phyloP scores from a whole-genome alignment of 257 asterid genomes.

The Plantago elongata region DNA sequence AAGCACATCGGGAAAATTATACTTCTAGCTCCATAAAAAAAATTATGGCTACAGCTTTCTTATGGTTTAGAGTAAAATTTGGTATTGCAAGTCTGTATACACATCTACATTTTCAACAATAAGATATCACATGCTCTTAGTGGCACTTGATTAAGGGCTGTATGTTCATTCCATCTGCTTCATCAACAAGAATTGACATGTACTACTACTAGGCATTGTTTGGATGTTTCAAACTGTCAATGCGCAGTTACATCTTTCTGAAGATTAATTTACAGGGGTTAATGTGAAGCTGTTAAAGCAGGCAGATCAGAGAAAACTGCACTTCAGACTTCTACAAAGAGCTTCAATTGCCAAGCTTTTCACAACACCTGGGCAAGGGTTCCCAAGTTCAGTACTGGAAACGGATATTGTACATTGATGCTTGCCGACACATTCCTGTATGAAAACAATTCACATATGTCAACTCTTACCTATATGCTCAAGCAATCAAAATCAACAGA shows the following conservation, averaged over 20 bases:
- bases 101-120: neutral
- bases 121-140: neutral
- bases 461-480: neutral
- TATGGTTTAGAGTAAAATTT: neutral
- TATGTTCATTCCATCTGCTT: no score
- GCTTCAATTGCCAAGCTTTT: conserved; percentile 65
- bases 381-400: conserved; percentile 38
- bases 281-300: neutral
- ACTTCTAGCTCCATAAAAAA: conserved; percentile 38
- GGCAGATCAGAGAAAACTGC: neutral
- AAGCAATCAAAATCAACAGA: neutral
- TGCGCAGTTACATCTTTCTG: no score
- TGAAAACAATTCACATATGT: neutral
- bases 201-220: no score
- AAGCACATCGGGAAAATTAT: conserved; percentile 82
- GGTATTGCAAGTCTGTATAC: neutral
- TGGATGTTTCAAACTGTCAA: no score
- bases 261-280: no score
- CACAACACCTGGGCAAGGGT: conserved; percentile 47
- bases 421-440: conserved; percentile 55
- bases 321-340: conserved; percentile 39
- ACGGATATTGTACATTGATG: conserved; percentile 45
- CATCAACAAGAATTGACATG: no score
- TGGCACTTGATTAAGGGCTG: no score
- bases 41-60: neutral